Evolutionary conservation across 2,329 filamentous ascomycete genomes (phyloP), one percentile per base, ranked within the genome.

Genomic region (Achaetomium macrosporum): DNA sequence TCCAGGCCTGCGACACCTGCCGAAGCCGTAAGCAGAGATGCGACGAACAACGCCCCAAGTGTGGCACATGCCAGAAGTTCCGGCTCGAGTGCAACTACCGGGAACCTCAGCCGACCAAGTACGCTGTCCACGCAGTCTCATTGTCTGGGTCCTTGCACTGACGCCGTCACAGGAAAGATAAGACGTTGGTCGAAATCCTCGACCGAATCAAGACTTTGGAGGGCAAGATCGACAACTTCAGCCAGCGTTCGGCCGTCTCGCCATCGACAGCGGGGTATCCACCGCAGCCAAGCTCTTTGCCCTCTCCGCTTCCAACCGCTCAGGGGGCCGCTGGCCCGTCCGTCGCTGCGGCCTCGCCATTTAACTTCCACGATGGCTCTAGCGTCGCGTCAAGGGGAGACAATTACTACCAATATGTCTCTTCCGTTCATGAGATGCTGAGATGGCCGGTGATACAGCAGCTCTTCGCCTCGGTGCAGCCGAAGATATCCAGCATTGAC

Each of bases 61-160:
- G 82, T 64, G 71, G 77, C 51, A 76, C 78, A 15, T 85, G 82
- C 65, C 70, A 75, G 54, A 74, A 76, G 56, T 75, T 82, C 61
- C 74, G 77, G 61, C 72, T 81, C 56, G 76, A 79, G 37, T 85
- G 82, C 64, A 72, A 73, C 57, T 85, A 85, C 63, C 71, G 79
- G 59, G 79, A 82, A 58, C 78, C 79, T 25, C 75, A 77, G 59
- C 79, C 80, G 35, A 84, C 81, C 49, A 84, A 84, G 80, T 83
- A 73, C n/a, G 39, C 13, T 42, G 17, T 12, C 35, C 16, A 25
- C 25, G 7, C 7, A 25, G 5, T 35, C 11, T 5, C 10, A 15
- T 15, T 17, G n/a, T n/a, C 10, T 16, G 8, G 16, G 39, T 5
- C 16, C 16, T 12, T n/a, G 53, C 58, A 54, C 59, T 66, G 51